Conservation (phyloP, 1,284 basidiomycete genomes). For the Rhodotorula glutinis region DNA sequence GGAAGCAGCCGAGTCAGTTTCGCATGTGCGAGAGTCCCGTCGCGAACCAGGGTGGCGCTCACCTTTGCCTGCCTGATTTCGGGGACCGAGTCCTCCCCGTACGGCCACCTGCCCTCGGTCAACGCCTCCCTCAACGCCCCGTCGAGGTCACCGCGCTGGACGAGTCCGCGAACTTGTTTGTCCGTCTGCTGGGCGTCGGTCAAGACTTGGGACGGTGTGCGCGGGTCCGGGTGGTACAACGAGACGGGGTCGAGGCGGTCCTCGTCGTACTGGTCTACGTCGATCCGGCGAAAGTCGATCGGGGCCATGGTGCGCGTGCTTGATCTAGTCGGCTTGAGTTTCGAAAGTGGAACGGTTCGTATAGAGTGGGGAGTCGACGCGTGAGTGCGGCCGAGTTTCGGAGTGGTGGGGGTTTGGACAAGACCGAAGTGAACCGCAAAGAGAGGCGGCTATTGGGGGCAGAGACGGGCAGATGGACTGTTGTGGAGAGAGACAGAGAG, state of each 20-base stretch:
- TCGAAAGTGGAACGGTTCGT: neutral
- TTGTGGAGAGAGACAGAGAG: too few relatives aligned
- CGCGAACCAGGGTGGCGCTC: too few relatives aligned
- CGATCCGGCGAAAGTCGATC: slow-evolving; percentile 27
- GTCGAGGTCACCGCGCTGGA: slow-evolving; percentile 67
- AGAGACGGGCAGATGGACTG: too few relatives aligned
- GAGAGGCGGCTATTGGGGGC: too few relatives aligned
- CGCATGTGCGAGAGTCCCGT: neutral
- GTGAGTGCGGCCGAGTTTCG: too few relatives aligned
- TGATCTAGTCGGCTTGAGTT: neutral
- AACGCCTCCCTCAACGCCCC: slow-evolving; percentile 69
- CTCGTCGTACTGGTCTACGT: slow-evolving; percentile 66
- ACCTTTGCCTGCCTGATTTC: slow-evolving; percentile 87
- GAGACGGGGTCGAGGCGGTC: slow-evolving; percentile 80
- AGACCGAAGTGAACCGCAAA: too few relatives aligned
- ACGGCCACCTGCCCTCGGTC: slow-evolving; percentile 64
- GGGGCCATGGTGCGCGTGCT: slow-evolving; percentile 4
- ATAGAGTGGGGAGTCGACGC: neutral
- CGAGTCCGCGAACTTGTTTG: slow-evolving; percentile 64
- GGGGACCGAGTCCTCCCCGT: slow-evolving; percentile 57
- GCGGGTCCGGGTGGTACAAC: slow-evolving; percentile 80
- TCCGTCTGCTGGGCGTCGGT: slow-evolving; percentile 73
- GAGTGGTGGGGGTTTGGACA: too few relatives aligned
- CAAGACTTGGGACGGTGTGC: slow-evolving; percentile 69
- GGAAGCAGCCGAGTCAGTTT: neutral